Evolutionary conservation across 371 early-diverging fungal genomes (phyloP).

Genomic region (Haplosporangium sp.): DNA sequence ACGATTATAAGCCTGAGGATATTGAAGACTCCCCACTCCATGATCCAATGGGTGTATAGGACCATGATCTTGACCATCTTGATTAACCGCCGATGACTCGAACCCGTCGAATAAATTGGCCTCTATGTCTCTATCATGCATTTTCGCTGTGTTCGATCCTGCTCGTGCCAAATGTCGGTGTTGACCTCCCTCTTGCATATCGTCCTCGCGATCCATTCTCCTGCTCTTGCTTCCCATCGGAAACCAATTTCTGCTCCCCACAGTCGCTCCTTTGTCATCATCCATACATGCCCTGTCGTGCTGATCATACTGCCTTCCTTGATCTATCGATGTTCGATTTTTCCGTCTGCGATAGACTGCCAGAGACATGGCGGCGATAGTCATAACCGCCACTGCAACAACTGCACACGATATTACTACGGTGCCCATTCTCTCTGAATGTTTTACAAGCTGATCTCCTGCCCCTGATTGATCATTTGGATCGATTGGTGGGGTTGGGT

Average conservation of each 20-base stretch:
- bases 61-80: constrained; percentile 11
- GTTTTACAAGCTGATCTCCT: not conserved
- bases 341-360: constrained; percentile 19
- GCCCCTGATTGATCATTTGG: not conserved
- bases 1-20: not conserved
- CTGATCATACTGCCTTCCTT: not conserved
- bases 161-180: not conserved
- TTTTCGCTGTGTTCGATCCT: not conserved
- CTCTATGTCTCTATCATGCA: constrained; percentile 14
- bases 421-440: not conserved
- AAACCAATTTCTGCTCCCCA: constrained; percentile 26
- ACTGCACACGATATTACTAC: constrained; percentile 25
- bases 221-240: constrained; percentile 4
- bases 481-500: constrained; percentile 11
- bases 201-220: not conserved
- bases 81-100: constrained; percentile 31
- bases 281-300: constrained; percentile 4
- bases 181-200: not conserved
- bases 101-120: constrained; percentile 37
- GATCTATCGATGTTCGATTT: constrained; percentile 1
- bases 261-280: not conserved
- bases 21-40: not conserved
- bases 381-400: constrained; percentile 10
- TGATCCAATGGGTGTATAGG: not conserved
- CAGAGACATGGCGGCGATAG: constrained; percentile 14